Evolutionary conservation across 169 alveolate genomes (phyloP).

Genomic region (Prorocentrum cordatum): DNA sequence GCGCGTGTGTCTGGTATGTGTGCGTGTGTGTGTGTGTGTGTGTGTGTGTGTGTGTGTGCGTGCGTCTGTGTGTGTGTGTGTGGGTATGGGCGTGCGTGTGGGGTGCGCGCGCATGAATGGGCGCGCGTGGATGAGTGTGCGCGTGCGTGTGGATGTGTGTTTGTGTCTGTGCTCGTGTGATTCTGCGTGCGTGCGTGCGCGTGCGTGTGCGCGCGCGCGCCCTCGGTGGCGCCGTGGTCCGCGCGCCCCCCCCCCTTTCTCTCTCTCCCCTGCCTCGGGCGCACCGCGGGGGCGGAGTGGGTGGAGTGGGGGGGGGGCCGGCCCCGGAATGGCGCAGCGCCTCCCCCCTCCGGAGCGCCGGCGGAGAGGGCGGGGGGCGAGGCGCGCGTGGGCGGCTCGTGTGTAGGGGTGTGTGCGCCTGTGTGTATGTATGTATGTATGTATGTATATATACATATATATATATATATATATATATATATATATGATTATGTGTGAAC

Average conservation of each 20-base stretch:
- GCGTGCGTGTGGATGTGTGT: not conserved
- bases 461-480: not conserved
- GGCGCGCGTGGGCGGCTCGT: too few species aligned
- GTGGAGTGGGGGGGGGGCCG: too few species aligned
- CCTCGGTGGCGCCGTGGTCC: too few species aligned
- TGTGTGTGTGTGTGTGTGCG: not conserved
- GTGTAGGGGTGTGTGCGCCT: not conserved
- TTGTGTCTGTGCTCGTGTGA: not conserved
- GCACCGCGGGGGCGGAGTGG: too few species aligned
- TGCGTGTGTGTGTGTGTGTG: not conserved
- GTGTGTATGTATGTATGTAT: not conserved
- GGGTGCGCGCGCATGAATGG: not conserved
- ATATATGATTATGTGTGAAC: not conserved
- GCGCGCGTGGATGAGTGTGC: not conserved
- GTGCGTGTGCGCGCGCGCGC: too few species aligned
- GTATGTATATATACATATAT: not conserved
- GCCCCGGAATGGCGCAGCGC: too few species aligned
- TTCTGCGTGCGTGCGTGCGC: not conserved
- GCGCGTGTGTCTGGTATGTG: not conserved
- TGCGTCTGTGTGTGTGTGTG: not conserved
- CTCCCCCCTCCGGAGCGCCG: too few species aligned
- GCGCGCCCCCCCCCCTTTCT: too few species aligned
- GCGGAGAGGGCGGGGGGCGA: too few species aligned
- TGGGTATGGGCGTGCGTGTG: not conserved
- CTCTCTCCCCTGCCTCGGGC: too few species aligned